A percentile compares a stretch with the other conserved stretches of the same genome.
phyloP scores from a whole-genome alignment of 2,329 filamentous ascomycete species.

The Claviceps sp. region DNA sequence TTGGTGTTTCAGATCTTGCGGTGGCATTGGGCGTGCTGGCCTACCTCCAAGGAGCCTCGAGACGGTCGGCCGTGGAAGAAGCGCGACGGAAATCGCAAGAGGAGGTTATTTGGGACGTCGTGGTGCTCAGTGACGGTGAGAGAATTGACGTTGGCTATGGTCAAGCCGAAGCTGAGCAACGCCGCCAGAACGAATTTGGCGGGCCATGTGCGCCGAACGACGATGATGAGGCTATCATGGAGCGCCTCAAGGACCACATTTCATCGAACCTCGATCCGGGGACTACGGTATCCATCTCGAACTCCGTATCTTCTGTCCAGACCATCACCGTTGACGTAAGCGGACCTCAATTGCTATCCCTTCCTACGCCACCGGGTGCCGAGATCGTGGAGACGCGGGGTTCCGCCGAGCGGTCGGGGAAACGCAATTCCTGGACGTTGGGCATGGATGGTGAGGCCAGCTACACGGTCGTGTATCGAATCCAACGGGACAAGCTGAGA shows the following conservation, averaged over 20 bases:
- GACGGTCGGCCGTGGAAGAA: constrained; percentile 37
- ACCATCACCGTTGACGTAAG: constrained; percentile 52
- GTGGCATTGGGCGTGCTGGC: constrained; percentile 47
- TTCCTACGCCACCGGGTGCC: constrained; percentile 43
- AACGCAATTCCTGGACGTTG: constrained; percentile 4
- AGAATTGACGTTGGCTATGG: constrained; percentile 35
- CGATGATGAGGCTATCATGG: constrained; percentile 29
- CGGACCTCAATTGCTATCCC: constrained; percentile 33
- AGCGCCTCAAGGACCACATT: constrained; percentile 38
- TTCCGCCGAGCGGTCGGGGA: constrained; percentile 7
- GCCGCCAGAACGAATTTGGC: not conserved
- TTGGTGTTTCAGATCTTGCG: constrained; percentile 47
- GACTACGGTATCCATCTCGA: constrained; percentile 46
- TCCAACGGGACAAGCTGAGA: constrained; percentile 37
- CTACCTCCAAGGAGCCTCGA: constrained; percentile 45
- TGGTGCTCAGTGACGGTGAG: constrained; percentile 45
- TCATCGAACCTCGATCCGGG: constrained; percentile 39
- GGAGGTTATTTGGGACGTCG: constrained; percentile 52
- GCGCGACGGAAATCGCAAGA: constrained; percentile 32
- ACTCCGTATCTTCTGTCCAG: constrained; percentile 45
- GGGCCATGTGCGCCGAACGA: constrained; percentile 3
- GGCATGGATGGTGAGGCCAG: constrained; percentile 17
- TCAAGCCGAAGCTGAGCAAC: constrained; percentile 18
- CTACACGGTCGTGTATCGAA: constrained; percentile 46
- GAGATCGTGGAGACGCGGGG: constrained; percentile 40